phyloP scores from a whole-genome alignment of 768 basidiomycete genomes.

The Mrakia gelida region DNA sequence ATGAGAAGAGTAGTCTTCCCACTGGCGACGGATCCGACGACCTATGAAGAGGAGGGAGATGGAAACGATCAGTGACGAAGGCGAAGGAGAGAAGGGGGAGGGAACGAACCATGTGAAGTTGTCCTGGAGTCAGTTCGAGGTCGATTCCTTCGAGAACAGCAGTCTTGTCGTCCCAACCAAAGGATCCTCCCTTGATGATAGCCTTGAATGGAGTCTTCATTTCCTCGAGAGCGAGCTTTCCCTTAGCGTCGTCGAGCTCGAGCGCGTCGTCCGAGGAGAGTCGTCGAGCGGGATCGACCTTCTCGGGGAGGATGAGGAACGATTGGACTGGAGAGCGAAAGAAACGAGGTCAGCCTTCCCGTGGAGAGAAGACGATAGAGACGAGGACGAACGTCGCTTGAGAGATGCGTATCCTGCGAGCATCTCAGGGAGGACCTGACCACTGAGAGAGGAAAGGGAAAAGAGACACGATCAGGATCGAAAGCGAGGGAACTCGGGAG shows the following conservation, averaged over 20 bases:
- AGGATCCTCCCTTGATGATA: neutral
- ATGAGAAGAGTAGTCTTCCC: slow-evolving; percentile 35
- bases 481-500: too few species aligned
- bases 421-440: slow-evolving; percentile 1
- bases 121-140: neutral
- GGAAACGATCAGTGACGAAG: neutral
- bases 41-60: neutral
- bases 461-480: too few species aligned
- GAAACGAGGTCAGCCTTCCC: too few species aligned
- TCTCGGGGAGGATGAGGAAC: slow-evolving; percentile 9
- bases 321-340: neutral
- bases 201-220: neutral
- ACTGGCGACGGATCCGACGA: slow-evolving; percentile 25
- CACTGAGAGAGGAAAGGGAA: neutral
- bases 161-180: slow-evolving; percentile 18
- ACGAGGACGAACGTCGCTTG: neutral
- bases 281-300: neutral
- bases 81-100: neutral
- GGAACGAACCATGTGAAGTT: slow-evolving; percentile 22
- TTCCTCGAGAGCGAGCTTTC: neutral
- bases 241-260: neutral
- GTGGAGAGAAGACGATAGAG: too few species aligned
- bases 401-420: slow-evolving; percentile 21
- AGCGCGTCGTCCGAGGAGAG: neutral
- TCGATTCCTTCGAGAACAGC: neutral